Conservation (phyloP, 129 eudicot species). For the Lonicera japonica region DNA sequence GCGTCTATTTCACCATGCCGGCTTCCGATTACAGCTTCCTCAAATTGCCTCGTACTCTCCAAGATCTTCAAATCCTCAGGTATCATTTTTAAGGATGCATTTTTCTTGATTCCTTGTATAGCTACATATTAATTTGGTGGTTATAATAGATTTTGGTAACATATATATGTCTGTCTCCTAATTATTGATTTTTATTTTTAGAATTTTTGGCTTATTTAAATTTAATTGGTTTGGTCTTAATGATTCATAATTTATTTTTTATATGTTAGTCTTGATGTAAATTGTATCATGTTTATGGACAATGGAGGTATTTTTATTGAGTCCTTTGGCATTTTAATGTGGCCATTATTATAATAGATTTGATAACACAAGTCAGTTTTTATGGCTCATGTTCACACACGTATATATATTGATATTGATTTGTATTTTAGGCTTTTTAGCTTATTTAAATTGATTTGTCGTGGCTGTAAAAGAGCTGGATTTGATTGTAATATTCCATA, state of each 20-base stretch:
- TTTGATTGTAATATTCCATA: not conserved
- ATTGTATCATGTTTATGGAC: not conserved
- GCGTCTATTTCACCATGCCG: constrained; percentile 78
- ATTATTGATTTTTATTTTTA: no score
- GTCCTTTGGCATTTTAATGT: no score
- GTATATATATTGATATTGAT: no score
- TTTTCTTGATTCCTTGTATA: not conserved
- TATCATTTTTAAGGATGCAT: constrained; percentile 11
- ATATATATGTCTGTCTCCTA: not conserved
- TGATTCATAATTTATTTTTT: no score
- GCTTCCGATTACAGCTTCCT: constrained; percentile 86
- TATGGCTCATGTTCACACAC: no score
- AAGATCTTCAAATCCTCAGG: constrained; percentile 83
- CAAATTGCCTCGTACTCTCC: constrained; percentile 74
- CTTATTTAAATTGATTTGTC: not conserved
- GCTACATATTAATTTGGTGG: no score
- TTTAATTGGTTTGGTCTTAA: no score
- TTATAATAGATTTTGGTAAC: no score
- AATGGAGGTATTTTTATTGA: not conserved
- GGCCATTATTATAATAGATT: no score
- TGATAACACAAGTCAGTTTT: no score
- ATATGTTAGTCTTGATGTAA: not conserved
- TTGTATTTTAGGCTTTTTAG: no score
- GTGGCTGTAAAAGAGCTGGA: not conserved
- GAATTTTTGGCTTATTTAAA: no score